Percentiles rank a stretch among this genome's conserved stretches.
Conservation (phyloP, 1,284 basidiomycete genomes). For the Gastroboletus turbinatus region DNA sequence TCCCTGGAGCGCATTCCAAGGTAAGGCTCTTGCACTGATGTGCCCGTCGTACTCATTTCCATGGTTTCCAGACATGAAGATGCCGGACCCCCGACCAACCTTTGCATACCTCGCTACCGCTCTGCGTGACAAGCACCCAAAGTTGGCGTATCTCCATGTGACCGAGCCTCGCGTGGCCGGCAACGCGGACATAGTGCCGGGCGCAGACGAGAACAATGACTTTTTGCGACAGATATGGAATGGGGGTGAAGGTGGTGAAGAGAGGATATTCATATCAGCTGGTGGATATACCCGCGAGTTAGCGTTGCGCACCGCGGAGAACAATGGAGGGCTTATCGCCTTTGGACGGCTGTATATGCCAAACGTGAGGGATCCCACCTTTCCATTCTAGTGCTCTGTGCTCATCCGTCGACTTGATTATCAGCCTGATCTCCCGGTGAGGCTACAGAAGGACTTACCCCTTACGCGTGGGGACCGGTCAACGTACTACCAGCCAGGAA, state of each 20-base stretch:
- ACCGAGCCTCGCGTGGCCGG: constrained; percentile 45
- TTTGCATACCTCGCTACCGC: constrained; percentile 40
- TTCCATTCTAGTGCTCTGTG: not conserved
- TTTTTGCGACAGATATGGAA: constrained; percentile 37
- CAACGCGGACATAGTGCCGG: not conserved
- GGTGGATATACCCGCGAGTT: constrained; percentile 37
- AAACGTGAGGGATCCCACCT: too few species aligned
- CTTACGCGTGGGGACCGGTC: constrained; percentile 19
- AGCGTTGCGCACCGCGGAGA: constrained; percentile 20
- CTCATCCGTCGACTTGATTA: not conserved
- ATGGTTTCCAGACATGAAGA: constrained; percentile 28
- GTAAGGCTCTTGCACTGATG: constrained; percentile 18
- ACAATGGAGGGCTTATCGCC: constrained; percentile 37
- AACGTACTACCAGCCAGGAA: constrained; percentile 21
- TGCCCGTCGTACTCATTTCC: not conserved
- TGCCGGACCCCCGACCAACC: constrained; percentile 37
- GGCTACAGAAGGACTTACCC: constrained; percentile 24
- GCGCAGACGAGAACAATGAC: constrained; percentile 13
- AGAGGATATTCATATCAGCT: constrained; percentile 45
- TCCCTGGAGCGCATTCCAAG: constrained; percentile 47
- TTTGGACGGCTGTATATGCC: constrained; percentile 9
- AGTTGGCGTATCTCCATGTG: constrained; percentile 59
- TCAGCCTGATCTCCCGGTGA: constrained; percentile 44
- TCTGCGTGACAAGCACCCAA: constrained; percentile 33
- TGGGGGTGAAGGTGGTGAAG: constrained; percentile 17